These are phyloP conservation scores for Gentiana dahurica DNA, from an alignment of 257 asterid genomes.

Conservation along the genomic window DNA sequence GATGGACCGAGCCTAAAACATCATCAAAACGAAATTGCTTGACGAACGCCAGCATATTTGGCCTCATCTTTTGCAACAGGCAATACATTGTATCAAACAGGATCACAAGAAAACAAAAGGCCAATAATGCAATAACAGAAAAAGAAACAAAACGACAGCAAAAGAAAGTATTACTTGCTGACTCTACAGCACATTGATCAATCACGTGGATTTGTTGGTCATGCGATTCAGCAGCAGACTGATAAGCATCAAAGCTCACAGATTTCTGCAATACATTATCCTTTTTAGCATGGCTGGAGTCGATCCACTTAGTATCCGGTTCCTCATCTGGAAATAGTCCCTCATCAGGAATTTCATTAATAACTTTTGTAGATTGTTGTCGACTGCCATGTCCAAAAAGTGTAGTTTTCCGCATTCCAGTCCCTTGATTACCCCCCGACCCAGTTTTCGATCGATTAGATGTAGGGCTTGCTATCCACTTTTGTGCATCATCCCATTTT, in stretches of 20 bases:
- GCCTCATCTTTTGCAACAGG: too few species aligned
- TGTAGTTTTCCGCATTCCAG: slow-evolving; percentile 21
- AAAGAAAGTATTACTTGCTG: slow-evolving; percentile 24
- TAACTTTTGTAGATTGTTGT: slow-evolving; percentile 17
- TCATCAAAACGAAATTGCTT: background rate
- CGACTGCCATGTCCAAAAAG: slow-evolving; percentile 19
- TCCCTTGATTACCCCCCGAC: slow-evolving; percentile 19
- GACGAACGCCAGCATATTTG: background rate
- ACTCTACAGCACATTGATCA: slow-evolving; percentile 19
- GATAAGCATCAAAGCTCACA: slow-evolving; percentile 26
- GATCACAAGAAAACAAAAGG: background rate
- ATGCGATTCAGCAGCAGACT: slow-evolving; percentile 20
- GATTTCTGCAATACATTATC: slow-evolving; percentile 23
- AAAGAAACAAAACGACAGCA: background rate
- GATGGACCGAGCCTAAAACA: background rate
- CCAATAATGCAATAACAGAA: background rate
- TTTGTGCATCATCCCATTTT: slow-evolving; percentile 41
- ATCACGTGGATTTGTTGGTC: slow-evolving; percentile 22
- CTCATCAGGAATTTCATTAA: slow-evolving; percentile 27
- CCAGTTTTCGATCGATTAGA: slow-evolving; percentile 14
- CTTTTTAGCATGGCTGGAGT: slow-evolving; percentile 22
- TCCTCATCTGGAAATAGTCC: slow-evolving; percentile 22
- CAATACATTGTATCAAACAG: too few species aligned
- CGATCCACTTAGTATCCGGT: slow-evolving; percentile 30
- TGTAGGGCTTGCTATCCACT: slow-evolving; percentile 39